These are phyloP conservation scores for Coemansia sp. DNA, from an alignment of 192 early-diverging fungal genomes.

Conservation along the genomic window DNA sequence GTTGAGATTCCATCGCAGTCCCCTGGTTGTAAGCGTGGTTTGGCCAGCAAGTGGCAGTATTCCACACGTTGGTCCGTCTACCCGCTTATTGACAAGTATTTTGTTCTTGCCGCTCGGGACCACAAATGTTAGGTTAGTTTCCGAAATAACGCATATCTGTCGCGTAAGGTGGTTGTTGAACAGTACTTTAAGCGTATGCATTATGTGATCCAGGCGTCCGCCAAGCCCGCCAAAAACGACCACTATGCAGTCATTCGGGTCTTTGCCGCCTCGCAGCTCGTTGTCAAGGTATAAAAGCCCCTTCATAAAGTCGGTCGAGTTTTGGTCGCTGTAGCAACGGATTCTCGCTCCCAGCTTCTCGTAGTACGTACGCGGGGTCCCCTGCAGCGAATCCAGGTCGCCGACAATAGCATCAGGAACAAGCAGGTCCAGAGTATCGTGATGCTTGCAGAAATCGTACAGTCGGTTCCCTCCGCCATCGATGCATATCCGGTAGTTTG, in stretches of 20 bases:
- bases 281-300: slow-evolving; percentile 60
- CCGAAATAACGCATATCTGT: slow-evolving; percentile 64
- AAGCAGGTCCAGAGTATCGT: slow-evolving; percentile 15
- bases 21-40: slow-evolving; percentile 65
- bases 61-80: slow-evolving; percentile 87
- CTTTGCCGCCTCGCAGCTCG: slow-evolving; percentile 8
- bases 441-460: slow-evolving; percentile 61
- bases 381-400: slow-evolving; percentile 80
- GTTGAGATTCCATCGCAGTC: slow-evolving; percentile 80
- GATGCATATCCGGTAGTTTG: slow-evolving; percentile 63
- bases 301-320: slow-evolving; percentile 90
- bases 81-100: slow-evolving; percentile 59
- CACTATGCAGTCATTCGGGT: slow-evolving; percentile 52
- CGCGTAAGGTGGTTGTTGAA: slow-evolving; percentile 60
- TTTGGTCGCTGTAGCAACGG: slow-evolving; percentile 54
- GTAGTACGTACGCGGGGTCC: slow-evolving; percentile 67
- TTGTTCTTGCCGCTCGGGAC: slow-evolving; percentile 65
- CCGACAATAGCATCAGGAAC: slow-evolving; percentile 77
- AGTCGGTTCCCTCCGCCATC: slow-evolving; percentile 92
- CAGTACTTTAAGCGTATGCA: slow-evolving; percentile 74
- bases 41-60: slow-evolving; percentile 73
- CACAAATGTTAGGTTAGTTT: slow-evolving; percentile 68
- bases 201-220: slow-evolving; percentile 88
- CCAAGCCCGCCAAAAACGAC: slow-evolving; percentile 80
- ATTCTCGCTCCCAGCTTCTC: slow-evolving; percentile 25